Evolutionary conservation across 768 basidiomycete species (phyloP).

Genomic region (Hericium rajendrae): DNA sequence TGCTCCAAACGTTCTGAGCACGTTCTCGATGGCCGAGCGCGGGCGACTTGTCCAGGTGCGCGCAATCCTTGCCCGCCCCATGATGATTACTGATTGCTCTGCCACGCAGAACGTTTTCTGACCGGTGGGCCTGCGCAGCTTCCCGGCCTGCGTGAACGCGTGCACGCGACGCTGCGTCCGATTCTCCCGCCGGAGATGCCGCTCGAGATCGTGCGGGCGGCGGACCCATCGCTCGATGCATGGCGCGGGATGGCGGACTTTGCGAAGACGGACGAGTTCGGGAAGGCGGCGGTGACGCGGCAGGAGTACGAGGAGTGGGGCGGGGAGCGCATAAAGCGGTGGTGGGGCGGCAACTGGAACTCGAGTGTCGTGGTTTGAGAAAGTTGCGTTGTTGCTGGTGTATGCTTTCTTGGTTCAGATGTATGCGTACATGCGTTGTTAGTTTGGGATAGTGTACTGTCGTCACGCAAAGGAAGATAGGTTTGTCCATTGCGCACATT

Average conservation of each 20-base stretch:
- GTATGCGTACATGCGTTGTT: not conserved
- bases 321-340: constrained; percentile 74
- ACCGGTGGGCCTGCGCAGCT: constrained; percentile 77
- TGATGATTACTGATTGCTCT: not conserved
- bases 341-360: constrained; percentile 94
- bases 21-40: constrained; percentile 62
- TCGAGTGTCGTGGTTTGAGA: constrained; percentile 10
- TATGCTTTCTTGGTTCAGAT: not conserved
- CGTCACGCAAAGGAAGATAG: not conserved
- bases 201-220: constrained; percentile 53
- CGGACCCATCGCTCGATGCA: constrained; percentile 63
- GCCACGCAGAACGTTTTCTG: constrained; percentile 72
- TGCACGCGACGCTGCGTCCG: constrained; percentile 70
- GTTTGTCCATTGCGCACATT: constrained; percentile 22
- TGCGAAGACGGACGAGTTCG: constrained; percentile 46
- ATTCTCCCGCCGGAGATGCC: constrained; percentile 77
- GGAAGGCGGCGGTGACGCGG: constrained; percentile 49
- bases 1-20: constrained; percentile 74
- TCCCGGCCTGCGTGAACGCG: constrained; percentile 54
- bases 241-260: constrained; percentile 92
- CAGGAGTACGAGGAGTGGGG: constrained; percentile 90
- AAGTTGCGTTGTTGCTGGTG: not conserved
- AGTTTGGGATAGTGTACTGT: not conserved
- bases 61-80: not conserved
- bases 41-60: constrained; percentile 66